Conservation (phyloP, 1,139 yeast species). For the Suhomyces bolitotheri region DNA sequence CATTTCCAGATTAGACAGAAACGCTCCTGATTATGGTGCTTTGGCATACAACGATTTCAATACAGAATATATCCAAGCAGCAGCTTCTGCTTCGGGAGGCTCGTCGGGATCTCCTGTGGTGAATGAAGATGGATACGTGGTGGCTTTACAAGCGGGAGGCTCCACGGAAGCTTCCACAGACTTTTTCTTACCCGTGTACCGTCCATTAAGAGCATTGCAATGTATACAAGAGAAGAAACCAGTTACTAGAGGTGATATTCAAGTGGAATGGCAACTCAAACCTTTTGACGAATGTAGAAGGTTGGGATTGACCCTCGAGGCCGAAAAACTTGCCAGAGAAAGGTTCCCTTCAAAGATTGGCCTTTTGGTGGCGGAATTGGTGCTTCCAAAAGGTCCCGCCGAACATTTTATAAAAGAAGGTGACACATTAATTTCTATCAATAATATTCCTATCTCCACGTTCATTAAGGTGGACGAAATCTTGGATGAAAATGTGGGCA, state of each 20-base stretch:
- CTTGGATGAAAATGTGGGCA: slow-evolving; percentile 69
- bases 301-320: slow-evolving; percentile 74
- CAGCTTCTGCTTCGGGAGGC: slow-evolving; percentile 94
- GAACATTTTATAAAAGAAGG: slow-evolving; percentile 77
- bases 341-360: slow-evolving; percentile 78
- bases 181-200: slow-evolving; percentile 81
- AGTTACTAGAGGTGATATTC: slow-evolving; percentile 76
- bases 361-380: slow-evolving; percentile 77
- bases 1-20: slow-evolving; percentile 86
- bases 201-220: slow-evolving; percentile 77
- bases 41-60: slow-evolving; percentile 92
- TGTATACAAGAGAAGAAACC: slow-evolving; percentile 63
- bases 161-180: slow-evolving; percentile 89
- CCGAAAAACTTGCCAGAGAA: slow-evolving; percentile 68
- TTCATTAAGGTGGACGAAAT: slow-evolving; percentile 85
- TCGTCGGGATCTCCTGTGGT: slow-evolving; percentile 96
- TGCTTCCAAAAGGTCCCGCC: slow-evolving; percentile 87
- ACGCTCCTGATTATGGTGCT: slow-evolving; percentile 92
- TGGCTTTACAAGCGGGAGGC: slow-evolving; percentile 95
- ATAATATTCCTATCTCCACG: slow-evolving; percentile 63
- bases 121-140: slow-evolving; percentile 80
- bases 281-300: slow-evolving; percentile 92
- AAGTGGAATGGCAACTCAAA: slow-evolving; percentile 82
- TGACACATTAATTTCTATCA: slow-evolving; percentile 75
- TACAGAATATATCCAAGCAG: slow-evolving; percentile 95